Evolutionary conservation across 2,329 filamentous ascomycete species (phyloP).

Genomic region (Trichoderma guizhouense): DNA sequence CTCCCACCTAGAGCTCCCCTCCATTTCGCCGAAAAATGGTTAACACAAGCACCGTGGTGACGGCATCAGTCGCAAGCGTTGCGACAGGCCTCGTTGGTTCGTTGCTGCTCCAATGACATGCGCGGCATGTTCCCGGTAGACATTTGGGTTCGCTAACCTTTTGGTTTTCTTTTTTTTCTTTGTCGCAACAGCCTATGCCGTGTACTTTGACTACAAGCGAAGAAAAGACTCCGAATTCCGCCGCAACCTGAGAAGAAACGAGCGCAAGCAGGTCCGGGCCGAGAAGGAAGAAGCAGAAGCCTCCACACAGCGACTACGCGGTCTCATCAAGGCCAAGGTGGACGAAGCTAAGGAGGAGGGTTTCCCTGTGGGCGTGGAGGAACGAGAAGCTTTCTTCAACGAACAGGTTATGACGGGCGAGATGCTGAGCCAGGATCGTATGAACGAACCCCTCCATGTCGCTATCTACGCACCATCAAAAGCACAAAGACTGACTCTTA

Average conservation of each 20-base stretch:
- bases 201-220: constrained; percentile 67
- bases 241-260: constrained; percentile 68
- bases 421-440: constrained; percentile 77
- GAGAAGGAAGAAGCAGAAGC: constrained; percentile 70
- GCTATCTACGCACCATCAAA: neutral
- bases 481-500: neutral
- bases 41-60: constrained; percentile 54
- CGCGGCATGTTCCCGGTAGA: neutral
- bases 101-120: constrained; percentile 14
- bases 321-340: constrained; percentile 71
- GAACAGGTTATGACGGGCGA: constrained; percentile 90
- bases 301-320: constrained; percentile 63
- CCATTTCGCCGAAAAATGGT: constrained; percentile 35
- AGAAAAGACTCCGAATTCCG: constrained; percentile 64
- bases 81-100: constrained; percentile 60
- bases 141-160: constrained; percentile 22
- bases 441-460: constrained; percentile 28
- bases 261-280: constrained; percentile 66
- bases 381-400: constrained; percentile 96
- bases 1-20: neutral
- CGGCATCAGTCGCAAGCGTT: constrained; percentile 58
- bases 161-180: neutral
- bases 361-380: constrained; percentile 85
- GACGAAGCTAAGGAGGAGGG: constrained; percentile 84
- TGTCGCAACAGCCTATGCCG: constrained; percentile 52